phyloP scores from a whole-genome alignment of 805 yeast species.

The Saccharomycopsis sp. region DNA sequence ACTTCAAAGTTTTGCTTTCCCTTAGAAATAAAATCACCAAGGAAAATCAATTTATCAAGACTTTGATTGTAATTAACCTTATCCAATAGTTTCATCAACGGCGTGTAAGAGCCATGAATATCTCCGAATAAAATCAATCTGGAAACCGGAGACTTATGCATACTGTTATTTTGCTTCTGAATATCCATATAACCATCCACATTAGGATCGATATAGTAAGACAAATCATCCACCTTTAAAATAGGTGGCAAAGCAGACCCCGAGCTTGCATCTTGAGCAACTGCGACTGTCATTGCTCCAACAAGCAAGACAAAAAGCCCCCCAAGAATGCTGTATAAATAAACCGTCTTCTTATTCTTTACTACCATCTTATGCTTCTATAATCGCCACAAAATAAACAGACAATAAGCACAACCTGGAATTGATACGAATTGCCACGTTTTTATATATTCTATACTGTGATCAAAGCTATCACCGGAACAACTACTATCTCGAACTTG shows the following conservation, averaged over 20 bases:
- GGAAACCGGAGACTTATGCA: conserved; percentile 15
- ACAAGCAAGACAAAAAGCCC: background rate
- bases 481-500: no score
- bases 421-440: no score
- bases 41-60: conserved; percentile 54
- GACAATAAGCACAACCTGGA: no score
- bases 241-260: background rate
- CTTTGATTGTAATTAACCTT: conserved; percentile 40
- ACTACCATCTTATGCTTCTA: no score
- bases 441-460: no score
- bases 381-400: no score
- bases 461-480: no score
- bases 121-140: conserved; percentile 77
- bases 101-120: conserved; percentile 71
- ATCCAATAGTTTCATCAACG: conserved; percentile 46
- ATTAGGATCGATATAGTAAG: background rate
- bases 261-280: background rate
- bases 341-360: background rate
- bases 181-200: background rate
- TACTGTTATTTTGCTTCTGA: background rate
- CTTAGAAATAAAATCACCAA: conserved; percentile 78
- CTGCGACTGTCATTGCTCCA: background rate
- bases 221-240: background rate
- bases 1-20: conserved; percentile 74
- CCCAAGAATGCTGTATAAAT: background rate